Conservation (phyloP, 805 yeast species). For the Kuraishia ogatae region DNA sequence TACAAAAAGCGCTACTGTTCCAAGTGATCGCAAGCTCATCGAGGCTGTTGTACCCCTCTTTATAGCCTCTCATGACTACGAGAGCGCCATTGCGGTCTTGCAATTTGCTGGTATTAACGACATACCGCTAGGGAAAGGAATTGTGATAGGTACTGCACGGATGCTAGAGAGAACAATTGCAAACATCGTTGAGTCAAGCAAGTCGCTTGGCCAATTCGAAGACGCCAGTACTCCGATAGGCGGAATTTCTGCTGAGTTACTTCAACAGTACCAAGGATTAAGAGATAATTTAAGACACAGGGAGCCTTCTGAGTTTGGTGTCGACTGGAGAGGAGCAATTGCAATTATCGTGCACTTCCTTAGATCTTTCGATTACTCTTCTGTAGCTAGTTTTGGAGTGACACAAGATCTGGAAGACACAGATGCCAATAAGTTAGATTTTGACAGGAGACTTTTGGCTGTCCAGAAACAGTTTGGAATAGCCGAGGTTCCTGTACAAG, state of each 20-base stretch:
- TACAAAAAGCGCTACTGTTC: not conserved
- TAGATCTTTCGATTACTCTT: not conserved
- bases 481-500: not conserved
- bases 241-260: not conserved
- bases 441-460: not conserved
- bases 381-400: not conserved
- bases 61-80: not conserved
- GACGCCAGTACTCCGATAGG: not conserved
- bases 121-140: not conserved
- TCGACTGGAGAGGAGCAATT: not conserved
- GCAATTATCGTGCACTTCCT: not conserved
- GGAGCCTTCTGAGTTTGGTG: not conserved
- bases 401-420: not conserved
- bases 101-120: not conserved
- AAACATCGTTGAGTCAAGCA: not conserved
- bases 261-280: not conserved
- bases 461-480: not conserved
- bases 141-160: not conserved
- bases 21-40: not conserved
- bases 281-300: not conserved
- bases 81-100: not conserved
- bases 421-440: not conserved
- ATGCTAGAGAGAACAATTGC: not conserved
- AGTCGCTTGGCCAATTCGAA: not conserved
- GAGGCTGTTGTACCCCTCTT: not conserved